Base-by-base conservation (phyloP, 345 rosid genomes). In the Lumnitzera racemosa region DNA sequence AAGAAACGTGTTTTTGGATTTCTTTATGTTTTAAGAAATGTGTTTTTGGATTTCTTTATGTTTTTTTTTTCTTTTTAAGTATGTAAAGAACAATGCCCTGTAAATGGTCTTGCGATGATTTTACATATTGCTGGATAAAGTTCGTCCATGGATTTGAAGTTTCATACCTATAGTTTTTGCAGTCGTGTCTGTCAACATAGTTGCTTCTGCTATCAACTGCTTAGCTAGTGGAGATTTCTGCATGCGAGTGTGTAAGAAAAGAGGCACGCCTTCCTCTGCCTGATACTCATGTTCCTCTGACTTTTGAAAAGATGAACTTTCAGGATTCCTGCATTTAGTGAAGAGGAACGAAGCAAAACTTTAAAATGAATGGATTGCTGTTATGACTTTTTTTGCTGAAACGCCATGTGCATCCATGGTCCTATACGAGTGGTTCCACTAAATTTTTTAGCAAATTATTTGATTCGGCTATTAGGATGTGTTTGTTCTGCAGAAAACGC, bases 221-320 rank as follows among this genome's bases (percentile, higher is more conserved):
- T 65, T 49, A 27, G 58, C 12, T 15, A 68, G 57, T 13, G 65
- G 48, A 5, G 76, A 11, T 57, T 70, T 71, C 43, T 29, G 61
- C 15, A 68, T 15, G 59, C 20, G 29, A 8, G 77, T 69, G 78
- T 54, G 56, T 66, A 65, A 59, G 70, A 78, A 72, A 61, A 72
- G 69, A 16, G 82, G 89, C 74, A 70, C 14, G 11, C 64, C 74
- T 55, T 64, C 69, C 53, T 58, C 64, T 13, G 41, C 59, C 16
- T 54, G 29, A 25, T 58, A 31, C 46, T 63, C 74, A 23, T 47
- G 64, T 61, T 60, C 63, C 17, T 48, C 60, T 17, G 11, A 51
- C 62, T 54, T 51, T 25, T 12, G 69, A 4, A 7, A 48, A 16
- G 24, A 60, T 20, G 66, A 51, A 52, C 57, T 56, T 49, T 46